phyloP scores from a whole-genome alignment of 768 basidiomycete species.

The Russula emetica region DNA sequence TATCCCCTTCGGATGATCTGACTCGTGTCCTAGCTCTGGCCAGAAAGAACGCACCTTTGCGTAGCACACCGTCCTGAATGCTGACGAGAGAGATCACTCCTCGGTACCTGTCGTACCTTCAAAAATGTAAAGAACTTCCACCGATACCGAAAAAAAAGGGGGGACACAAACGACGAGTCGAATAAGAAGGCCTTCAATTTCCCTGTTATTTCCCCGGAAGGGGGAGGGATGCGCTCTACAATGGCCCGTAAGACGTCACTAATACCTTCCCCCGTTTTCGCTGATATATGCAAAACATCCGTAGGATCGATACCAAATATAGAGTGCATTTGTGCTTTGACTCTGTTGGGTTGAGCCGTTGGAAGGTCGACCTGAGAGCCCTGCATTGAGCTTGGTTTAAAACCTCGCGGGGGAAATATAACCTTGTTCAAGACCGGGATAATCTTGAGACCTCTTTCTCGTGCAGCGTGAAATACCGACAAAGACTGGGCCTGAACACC shows the following conservation, averaged over 20 bases:
- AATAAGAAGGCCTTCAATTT: constrained; percentile 85
- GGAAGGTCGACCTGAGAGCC: constrained; percentile 81
- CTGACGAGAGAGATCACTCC: constrained; percentile 92
- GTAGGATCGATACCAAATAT: constrained; percentile 76
- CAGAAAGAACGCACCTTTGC: constrained; percentile 55
- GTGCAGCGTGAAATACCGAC: constrained; percentile 87
- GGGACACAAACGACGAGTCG: constrained; percentile 72
- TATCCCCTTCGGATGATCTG: constrained; percentile 60
- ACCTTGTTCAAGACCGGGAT: constrained; percentile 95
- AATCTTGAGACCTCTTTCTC: constrained; percentile 72
- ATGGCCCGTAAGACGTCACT: constrained; percentile 74
- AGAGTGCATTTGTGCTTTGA: constrained; percentile 74
- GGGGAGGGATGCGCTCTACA: constrained; percentile 80
- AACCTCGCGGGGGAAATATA: neutral
- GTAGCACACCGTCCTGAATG: constrained; percentile 72
- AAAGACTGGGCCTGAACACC: constrained; percentile 98
- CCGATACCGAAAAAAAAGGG: constrained; percentile 1
- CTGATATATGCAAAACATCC: constrained; percentile 78
- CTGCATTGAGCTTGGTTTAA: neutral
- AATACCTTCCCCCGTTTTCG: constrained; percentile 88
- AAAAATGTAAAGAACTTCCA: constrained; percentile 23
- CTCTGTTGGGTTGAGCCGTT: constrained; percentile 76
- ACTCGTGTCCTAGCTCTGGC: neutral
- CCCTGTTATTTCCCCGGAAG: constrained; percentile 46
- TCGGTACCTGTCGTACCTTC: constrained; percentile 89